These are phyloP conservation scores for Penicillium crustosum DNA, from an alignment of 2,329 filamentous ascomycete species.

Conservation along the genomic window DNA sequence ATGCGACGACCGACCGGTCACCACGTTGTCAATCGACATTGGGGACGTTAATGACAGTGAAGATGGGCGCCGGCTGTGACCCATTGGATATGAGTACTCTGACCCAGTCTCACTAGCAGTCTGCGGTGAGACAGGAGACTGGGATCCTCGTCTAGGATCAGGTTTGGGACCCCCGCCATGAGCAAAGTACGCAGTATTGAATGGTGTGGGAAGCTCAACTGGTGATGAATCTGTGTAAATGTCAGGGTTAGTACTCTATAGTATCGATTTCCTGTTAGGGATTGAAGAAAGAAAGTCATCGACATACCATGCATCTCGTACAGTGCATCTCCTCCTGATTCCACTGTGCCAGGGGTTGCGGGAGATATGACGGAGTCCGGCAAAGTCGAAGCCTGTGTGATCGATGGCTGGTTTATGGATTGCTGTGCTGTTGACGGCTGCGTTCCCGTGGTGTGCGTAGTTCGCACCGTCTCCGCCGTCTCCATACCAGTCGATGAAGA, in stretches of 20 bases:
- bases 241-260: background rate
- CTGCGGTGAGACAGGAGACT: conserved; percentile 1
- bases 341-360: conserved; percentile 2
- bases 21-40: conserved; percentile 2
- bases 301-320: conserved; percentile 8
- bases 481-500: conserved; percentile 1
- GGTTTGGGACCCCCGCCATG: background rate
- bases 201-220: conserved; percentile 1
- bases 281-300: background rate
- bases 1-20: background rate
- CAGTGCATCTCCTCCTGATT: conserved; percentile 3
- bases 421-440: background rate
- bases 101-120: background rate
- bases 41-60: background rate
- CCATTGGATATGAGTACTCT: background rate
- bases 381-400: conserved; percentile 2
- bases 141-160: background rate
- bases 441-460: background rate
- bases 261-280: background rate
- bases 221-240: background rate
- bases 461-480: background rate
- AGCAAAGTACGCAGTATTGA: background rate
- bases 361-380: conserved; percentile 2
- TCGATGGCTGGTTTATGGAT: background rate
- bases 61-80: background rate